phyloP scores from a whole-genome alignment of 2,329 filamentous ascomycete genomes.

The Xylariaceae sp. region DNA sequence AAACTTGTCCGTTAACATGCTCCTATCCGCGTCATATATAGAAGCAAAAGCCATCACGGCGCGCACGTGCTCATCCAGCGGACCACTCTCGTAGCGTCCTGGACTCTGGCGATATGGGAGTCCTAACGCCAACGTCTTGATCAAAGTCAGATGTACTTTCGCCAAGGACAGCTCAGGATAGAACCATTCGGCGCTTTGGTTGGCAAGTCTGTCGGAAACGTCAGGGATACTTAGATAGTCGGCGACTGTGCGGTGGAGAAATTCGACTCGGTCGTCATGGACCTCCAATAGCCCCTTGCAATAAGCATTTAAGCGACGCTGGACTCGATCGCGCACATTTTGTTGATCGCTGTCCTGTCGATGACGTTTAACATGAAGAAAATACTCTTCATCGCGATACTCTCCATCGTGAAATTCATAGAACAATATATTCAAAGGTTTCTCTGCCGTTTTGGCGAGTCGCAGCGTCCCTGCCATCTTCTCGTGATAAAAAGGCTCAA shows the following conservation, averaged over 20 bases:
- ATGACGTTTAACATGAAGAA: conserved; percentile 2
- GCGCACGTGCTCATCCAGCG: conserved; percentile 16
- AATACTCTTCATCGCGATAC: conserved; percentile 15
- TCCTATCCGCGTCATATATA: conserved; percentile 11
- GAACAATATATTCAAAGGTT: conserved; percentile 1
- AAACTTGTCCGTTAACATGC: conserved; percentile 8
- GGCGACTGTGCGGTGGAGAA: conserved; percentile 18
- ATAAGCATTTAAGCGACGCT: conserved; percentile 11
- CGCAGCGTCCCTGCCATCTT: conserved; percentile 19
- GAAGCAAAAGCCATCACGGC: conserved; percentile 9
- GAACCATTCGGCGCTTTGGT: conserved; percentile 12
- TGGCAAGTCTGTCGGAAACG: conserved; percentile 9
- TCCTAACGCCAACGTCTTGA: conserved; percentile 6
- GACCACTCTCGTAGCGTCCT: background rate
- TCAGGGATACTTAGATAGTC: conserved; percentile 11
- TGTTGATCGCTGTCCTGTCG: background rate
- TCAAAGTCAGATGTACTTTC: conserved; percentile 8
- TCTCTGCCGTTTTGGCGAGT: conserved; percentile 8
- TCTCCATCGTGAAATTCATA: conserved; percentile 23
- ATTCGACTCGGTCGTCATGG: conserved; percentile 7
- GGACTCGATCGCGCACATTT: background rate
- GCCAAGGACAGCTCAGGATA: conserved; percentile 17
- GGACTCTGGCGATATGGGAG: conserved; percentile 4
- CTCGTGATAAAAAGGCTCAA: conserved; percentile 23
- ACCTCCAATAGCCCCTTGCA: conserved; percentile 19